Conservation (phyloP, 768 basidiomycete species). For the Podaxis pistillaris region DNA sequence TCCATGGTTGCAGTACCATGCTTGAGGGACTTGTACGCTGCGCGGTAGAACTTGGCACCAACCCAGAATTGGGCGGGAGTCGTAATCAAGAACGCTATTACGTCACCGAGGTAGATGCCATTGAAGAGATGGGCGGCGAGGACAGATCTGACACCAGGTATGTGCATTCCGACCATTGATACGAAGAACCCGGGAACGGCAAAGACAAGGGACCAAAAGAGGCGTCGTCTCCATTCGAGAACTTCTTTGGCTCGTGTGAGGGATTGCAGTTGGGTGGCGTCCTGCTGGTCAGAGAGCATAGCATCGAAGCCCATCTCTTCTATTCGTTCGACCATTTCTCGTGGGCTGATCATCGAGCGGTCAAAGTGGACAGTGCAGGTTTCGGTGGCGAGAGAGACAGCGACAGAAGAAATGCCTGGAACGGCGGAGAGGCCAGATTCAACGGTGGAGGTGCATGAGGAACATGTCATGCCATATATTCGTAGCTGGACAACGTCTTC, state of each 20-base stretch:
- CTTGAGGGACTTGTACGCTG: slow-evolving; percentile 87
- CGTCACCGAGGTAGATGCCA: slow-evolving; percentile 80
- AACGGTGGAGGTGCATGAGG: slow-evolving; percentile 75
- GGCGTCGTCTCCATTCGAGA: slow-evolving; percentile 80
- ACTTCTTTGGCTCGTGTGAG: slow-evolving; percentile 90
- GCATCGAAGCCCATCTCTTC: slow-evolving; percentile 92
- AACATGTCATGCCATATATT: slow-evolving; percentile 91
- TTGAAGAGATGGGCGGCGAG: slow-evolving; percentile 50
- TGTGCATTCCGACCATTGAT: slow-evolving; percentile 76
- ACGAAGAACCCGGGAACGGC: slow-evolving; percentile 95
- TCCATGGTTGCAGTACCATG: slow-evolving; percentile 97
- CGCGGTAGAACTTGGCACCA: slow-evolving; percentile 82
- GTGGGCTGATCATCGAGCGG: slow-evolving; percentile 64
- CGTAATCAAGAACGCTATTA: slow-evolving; percentile 73
- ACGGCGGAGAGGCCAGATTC: slow-evolving; percentile 65
- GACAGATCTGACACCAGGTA: slow-evolving; percentile 57
- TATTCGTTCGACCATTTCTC: slow-evolving; percentile 87
- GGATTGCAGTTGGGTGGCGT: slow-evolving; percentile 82
- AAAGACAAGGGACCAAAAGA: slow-evolving; percentile 72
- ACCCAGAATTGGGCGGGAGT: slow-evolving; percentile 94
- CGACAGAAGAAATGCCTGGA: slow-evolving; percentile 72
- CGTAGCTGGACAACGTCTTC: slow-evolving; percentile 72
- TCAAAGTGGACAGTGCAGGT: slow-evolving; percentile 78
- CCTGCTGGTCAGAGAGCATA: slow-evolving; percentile 75
- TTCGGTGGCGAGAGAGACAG: slow-evolving; percentile 75